phyloP scores from a whole-genome alignment of 1,284 basidiomycete species.

The Abortiporus biennis region DNA sequence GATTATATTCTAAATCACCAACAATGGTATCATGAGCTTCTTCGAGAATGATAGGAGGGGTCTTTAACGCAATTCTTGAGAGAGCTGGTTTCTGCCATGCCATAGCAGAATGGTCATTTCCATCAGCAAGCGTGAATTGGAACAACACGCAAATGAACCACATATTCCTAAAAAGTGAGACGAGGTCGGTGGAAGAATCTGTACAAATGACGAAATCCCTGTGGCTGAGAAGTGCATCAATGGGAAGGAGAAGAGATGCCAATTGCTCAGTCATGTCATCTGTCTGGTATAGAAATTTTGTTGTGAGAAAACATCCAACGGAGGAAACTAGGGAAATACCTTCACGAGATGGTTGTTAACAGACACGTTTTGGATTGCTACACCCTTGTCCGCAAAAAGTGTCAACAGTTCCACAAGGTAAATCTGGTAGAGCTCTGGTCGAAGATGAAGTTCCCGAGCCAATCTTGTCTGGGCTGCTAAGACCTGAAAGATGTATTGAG shows the following conservation, averaged over 20 bases:
- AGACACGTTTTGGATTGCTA: constrained; percentile 81
- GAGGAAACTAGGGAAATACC: constrained; percentile 29
- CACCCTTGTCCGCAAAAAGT: constrained; percentile 88
- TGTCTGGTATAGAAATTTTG: constrained; percentile 35
- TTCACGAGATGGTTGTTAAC: constrained; percentile 59
- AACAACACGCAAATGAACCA: constrained; percentile 93
- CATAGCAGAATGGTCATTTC: constrained; percentile 52
- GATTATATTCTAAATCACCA: constrained; percentile 91
- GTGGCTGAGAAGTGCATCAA: constrained; percentile 85
- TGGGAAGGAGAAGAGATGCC: constrained; percentile 82
- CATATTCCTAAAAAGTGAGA: constrained; percentile 85
- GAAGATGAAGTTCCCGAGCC: constrained; percentile 67
- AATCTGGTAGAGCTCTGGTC: constrained; percentile 70
- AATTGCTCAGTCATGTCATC: constrained; percentile 84
- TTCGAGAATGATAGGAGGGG: constrained; percentile 83
- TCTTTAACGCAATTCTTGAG: constrained; percentile 80
- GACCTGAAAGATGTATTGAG: constrained; percentile 38
- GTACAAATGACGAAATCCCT: constrained; percentile 63
- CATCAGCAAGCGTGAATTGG: constrained; percentile 52
- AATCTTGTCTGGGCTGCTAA: constrained; percentile 86
- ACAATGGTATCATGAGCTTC: constrained; percentile 80
- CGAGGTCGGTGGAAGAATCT: constrained; percentile 56
- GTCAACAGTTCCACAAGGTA: constrained; percentile 86
- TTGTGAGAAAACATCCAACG: neutral
- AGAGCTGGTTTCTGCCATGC: constrained; percentile 77